Conservation (phyloP, 2,329 filamentous ascomycete genomes). For the Albifimbria verrucaria region DNA sequence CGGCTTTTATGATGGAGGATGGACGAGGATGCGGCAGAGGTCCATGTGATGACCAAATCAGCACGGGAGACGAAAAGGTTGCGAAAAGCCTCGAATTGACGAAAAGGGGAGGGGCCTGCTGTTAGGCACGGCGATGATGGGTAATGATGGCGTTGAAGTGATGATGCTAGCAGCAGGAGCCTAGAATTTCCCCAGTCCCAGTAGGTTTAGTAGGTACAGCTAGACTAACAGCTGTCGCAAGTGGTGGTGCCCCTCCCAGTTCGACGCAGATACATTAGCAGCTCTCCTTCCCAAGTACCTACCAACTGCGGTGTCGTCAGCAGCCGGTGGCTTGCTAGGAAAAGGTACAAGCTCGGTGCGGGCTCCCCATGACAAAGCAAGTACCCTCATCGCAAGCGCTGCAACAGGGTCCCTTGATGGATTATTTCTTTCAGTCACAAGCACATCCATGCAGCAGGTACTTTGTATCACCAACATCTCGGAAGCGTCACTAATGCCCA, state of each 20-base stretch:
- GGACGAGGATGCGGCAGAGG: not conserved
- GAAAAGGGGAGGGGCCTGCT: not conserved
- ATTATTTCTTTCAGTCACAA: too few relatives aligned
- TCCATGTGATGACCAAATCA: not conserved
- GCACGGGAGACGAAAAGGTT: not conserved
- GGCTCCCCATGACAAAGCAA: not conserved
- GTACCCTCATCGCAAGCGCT: too few relatives aligned
- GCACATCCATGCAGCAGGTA: too few relatives aligned
- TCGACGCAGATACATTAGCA: not conserved
- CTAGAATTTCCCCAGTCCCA: conserved; percentile 4
- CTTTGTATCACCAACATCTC: too few relatives aligned
- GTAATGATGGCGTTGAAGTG: not conserved
- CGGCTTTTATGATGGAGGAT: not conserved
- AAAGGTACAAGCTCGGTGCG: not conserved
- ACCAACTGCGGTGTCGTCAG: not conserved
- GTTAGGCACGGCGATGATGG: not conserved
- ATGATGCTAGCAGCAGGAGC: conserved; percentile 9
- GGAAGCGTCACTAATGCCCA: too few relatives aligned
- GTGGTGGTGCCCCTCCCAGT: not conserved
- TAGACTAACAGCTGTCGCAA: not conserved
- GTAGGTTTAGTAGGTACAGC: too few relatives aligned
- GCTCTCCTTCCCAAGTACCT: not conserved
- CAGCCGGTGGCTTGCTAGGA: not conserved
- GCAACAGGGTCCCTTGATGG: too few relatives aligned
- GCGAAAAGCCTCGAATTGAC: too few relatives aligned